Evolutionary conservation across 2,329 filamentous ascomycete genomes (phyloP).

Genomic region (Aspergillus ochraceus): DNA sequence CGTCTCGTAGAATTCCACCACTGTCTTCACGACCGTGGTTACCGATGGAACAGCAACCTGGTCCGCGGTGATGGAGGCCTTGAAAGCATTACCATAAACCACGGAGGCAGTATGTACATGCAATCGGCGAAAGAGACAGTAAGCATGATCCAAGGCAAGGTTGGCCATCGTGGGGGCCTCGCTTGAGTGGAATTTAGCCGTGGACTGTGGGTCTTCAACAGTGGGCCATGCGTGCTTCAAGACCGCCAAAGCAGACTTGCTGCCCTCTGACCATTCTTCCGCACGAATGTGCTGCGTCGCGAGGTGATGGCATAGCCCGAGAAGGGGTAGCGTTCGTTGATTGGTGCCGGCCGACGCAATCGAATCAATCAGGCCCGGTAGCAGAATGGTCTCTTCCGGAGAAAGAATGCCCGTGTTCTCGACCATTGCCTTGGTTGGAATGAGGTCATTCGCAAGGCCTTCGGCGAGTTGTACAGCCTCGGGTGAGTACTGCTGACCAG

Average conservation of each 20-base stretch:
- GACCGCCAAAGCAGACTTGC: conserved; percentile 29
- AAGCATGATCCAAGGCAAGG: conserved; percentile 33
- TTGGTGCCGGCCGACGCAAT: conserved; percentile 28
- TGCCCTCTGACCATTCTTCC: conserved; percentile 31
- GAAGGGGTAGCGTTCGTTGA: conserved; percentile 24
- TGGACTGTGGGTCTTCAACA: conserved; percentile 29
- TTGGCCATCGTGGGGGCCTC: conserved; percentile 33
- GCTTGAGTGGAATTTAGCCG: conserved; percentile 30
- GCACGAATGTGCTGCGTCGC: conserved; percentile 32
- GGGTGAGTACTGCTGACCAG: conserved; percentile 28
- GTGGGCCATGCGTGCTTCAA: conserved; percentile 35
- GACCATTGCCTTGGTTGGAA: conserved; percentile 18
- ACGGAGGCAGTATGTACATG: conserved; percentile 29
- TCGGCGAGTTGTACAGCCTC: conserved; percentile 31
- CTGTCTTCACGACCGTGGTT: conserved; percentile 33
- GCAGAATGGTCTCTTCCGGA: conserved; percentile 28
- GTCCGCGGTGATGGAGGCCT: conserved; percentile 31
- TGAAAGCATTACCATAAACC: conserved; percentile 37
- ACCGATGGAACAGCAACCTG: conserved; percentile 33
- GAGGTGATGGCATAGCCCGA: conserved; percentile 33
- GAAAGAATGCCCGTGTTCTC: conserved; percentile 24
- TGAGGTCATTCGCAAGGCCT: conserved; percentile 28
- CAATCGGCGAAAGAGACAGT: conserved; percentile 35
- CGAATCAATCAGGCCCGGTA: conserved; percentile 33
- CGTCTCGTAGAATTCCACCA: conserved; percentile 39